Conservation (phyloP, 768 basidiomycete species). For the Hydnomerulius pinastri region DNA sequence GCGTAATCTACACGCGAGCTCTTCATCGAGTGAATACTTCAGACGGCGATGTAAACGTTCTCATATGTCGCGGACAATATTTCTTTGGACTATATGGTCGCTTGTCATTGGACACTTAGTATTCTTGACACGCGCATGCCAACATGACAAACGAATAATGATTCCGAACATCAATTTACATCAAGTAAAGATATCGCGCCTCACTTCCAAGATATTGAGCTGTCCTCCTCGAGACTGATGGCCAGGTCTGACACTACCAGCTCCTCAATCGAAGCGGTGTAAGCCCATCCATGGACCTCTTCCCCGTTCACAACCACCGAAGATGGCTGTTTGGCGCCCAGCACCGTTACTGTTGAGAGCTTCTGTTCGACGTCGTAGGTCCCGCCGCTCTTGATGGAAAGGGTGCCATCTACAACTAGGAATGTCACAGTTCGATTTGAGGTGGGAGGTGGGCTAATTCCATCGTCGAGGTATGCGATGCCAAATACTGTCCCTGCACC, state of each 20-base stretch:
- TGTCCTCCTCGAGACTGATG: conserved; percentile 43
- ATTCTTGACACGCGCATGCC: no score
- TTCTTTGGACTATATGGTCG: no score
- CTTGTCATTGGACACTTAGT: no score
- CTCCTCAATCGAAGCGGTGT: conserved; percentile 38
- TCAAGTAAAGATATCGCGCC: no score
- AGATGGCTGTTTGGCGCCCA: conserved; percentile 49
- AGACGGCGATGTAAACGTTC: no score
- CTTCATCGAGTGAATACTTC: no score
- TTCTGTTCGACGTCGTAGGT: conserved; percentile 38
- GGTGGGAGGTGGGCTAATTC: conserved; percentile 54
- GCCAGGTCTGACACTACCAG: conserved; percentile 40
- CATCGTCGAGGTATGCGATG: conserved; percentile 64
- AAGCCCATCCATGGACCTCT: conserved; percentile 37
- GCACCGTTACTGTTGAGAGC: conserved; percentile 52
- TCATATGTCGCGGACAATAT: no score
- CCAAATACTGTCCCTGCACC: conserved; percentile 52
- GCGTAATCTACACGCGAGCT: no score
- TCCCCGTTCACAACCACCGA: conserved; percentile 42
- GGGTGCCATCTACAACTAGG: conserved; percentile 30
- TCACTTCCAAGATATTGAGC: conserved; percentile 35
- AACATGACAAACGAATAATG: no score
- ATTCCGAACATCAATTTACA: no score
- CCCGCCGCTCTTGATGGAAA: conserved; percentile 39
- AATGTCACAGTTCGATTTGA: conserved; percentile 52